These are phyloP conservation scores for Cercospora sp. DNA, from an alignment of 2,329 filamentous ascomycete species.

Conservation along the genomic window DNA sequence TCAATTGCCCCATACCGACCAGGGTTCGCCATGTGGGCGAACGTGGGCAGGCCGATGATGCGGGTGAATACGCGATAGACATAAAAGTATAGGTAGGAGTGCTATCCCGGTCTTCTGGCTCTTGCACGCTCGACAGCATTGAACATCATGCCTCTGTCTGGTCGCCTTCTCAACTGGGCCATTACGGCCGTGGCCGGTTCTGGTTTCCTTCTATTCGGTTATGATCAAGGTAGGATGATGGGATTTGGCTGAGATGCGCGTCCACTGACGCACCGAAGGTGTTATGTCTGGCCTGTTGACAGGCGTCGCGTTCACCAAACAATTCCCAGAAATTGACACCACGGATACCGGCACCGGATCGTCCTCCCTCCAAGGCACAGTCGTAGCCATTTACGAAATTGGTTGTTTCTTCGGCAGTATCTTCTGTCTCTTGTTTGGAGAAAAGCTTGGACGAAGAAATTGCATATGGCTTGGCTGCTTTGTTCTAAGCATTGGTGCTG, in stretches of 20 bases:
- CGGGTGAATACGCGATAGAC: not conserved
- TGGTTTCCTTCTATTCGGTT: slow-evolving; percentile 24
- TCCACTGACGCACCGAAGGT: not conserved
- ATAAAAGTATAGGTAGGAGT: not conserved
- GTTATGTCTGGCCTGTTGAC: slow-evolving; percentile 24
- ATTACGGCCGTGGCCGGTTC: slow-evolving; percentile 26
- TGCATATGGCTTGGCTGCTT: slow-evolving; percentile 50
- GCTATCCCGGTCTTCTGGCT: not conserved
- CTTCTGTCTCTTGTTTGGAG: slow-evolving; percentile 49
- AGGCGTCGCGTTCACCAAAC: slow-evolving; percentile 19
- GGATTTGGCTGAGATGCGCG: not conserved
- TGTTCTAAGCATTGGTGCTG: slow-evolving; percentile 51
- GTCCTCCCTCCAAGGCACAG: slow-evolving; percentile 36
- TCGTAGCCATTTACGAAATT: slow-evolving; percentile 60
- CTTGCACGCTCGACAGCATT: not conserved
- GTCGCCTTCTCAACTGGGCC: slow-evolving; percentile 22
- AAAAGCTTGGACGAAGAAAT: slow-evolving; percentile 50
- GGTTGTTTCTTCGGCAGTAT: slow-evolving; percentile 61
- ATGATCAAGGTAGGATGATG: slow-evolving; percentile 19
- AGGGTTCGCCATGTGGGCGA: slow-evolving; percentile 4
- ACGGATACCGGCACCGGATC: slow-evolving; percentile 16
- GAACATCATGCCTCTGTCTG: slow-evolving; percentile 20
- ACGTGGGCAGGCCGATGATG: not conserved
- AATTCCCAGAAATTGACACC: slow-evolving; percentile 27
- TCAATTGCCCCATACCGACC: slow-evolving; percentile 5